Conservation (phyloP, 768 basidiomycete species). For the Vishniacozyma victoriae region DNA sequence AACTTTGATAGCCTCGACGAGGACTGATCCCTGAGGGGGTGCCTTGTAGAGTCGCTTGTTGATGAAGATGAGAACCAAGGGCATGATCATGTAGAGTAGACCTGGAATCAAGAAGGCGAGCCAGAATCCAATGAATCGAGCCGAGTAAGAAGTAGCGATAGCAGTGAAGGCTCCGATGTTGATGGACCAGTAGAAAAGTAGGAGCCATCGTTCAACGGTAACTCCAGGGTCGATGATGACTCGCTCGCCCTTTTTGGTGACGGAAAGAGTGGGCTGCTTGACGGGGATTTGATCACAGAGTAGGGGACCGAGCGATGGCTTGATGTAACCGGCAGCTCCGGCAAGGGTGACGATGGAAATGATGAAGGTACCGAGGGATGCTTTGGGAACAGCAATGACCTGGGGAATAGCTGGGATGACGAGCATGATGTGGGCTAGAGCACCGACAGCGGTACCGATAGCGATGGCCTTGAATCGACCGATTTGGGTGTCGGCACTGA, state of each 20-base stretch:
- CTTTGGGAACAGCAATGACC: slow-evolving; percentile 21
- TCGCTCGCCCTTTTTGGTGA: slow-evolving; percentile 30
- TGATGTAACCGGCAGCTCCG: slow-evolving; percentile 45
- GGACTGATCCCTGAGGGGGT: slow-evolving; percentile 45
- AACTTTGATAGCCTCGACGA: slow-evolving; percentile 35
- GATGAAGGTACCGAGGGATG: slow-evolving; percentile 37
- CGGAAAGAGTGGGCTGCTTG: slow-evolving; percentile 24
- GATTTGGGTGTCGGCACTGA: slow-evolving; percentile 42
- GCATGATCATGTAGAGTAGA: slow-evolving; percentile 44
- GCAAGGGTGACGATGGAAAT: slow-evolving; percentile 38
- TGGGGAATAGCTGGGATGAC: slow-evolving; percentile 41
- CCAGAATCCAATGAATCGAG: slow-evolving; percentile 46
- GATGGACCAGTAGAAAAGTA: slow-evolving; percentile 37
- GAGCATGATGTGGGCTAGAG: slow-evolving; percentile 40
- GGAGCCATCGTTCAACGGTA: slow-evolving; percentile 35
- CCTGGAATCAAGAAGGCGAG: slow-evolving; percentile 42
- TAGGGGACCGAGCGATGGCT: slow-evolving; percentile 42
- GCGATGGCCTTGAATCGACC: slow-evolving; percentile 45
- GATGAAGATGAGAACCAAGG: slow-evolving; percentile 33
- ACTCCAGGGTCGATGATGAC: slow-evolving; percentile 43
- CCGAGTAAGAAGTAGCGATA: slow-evolving; percentile 43
- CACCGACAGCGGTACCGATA: slow-evolving; percentile 33
- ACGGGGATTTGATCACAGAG: slow-evolving; percentile 45
- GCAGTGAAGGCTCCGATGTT: slow-evolving; percentile 45
- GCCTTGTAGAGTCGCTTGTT: slow-evolving; percentile 38